phyloP scores from a whole-genome alignment of 768 basidiomycete genomes.

The Mycena maculata region DNA sequence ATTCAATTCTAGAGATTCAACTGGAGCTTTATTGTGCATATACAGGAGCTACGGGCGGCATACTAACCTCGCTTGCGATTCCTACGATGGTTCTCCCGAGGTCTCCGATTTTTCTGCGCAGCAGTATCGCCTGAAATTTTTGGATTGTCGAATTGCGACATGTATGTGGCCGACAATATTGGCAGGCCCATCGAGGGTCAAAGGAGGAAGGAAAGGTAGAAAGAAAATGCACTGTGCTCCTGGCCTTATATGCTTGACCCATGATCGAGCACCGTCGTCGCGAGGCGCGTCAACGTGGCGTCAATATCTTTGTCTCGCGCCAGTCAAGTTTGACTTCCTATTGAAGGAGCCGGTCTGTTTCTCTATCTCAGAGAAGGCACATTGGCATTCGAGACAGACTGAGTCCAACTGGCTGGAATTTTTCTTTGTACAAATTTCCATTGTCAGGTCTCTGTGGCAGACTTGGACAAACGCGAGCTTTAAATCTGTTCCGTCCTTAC shows the following conservation, averaged over 20 bases:
- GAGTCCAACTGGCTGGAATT: too few relatives aligned
- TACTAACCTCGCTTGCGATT: constrained; percentile 11
- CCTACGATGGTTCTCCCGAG: background rate
- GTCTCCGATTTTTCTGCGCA: constrained; percentile 13
- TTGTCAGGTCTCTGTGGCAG: too few relatives aligned
- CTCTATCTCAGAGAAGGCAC: too few relatives aligned
- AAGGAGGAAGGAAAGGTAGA: background rate
- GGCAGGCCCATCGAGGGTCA: constrained; percentile 35
- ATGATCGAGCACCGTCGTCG: background rate
- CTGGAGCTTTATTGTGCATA: background rate
- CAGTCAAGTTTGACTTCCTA: too few relatives aligned
- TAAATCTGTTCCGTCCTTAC: too few relatives aligned
- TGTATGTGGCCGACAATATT: constrained; percentile 47
- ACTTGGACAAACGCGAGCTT: too few relatives aligned
- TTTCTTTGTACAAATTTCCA: too few relatives aligned
- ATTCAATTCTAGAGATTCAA: background rate
- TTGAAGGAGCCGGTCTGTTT: too few relatives aligned
- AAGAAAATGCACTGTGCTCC: background rate
- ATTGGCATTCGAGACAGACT: too few relatives aligned
- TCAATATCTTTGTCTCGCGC: too few relatives aligned
- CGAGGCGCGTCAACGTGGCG: constrained; percentile 19
- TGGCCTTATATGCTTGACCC: background rate
- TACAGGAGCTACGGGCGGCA: background rate
- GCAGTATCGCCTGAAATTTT: background rate
- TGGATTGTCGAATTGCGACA: constrained; percentile 28